Percentiles rank a stretch among this genome's conserved stretches.
Evolutionary conservation across 202 grass and related monocot genomes (phyloP).

Genomic region (Carex sylvatica): DNA sequence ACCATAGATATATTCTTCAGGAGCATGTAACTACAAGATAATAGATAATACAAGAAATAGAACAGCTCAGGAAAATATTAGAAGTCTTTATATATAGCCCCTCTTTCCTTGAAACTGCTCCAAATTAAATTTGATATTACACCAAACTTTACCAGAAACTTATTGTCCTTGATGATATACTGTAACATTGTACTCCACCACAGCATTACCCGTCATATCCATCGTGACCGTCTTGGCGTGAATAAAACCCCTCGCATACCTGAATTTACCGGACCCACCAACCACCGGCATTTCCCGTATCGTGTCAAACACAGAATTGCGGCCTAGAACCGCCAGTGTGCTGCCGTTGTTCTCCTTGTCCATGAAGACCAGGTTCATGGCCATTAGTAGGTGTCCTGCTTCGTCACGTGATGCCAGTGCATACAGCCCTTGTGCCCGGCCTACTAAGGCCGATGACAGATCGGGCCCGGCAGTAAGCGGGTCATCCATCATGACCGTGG

Average conservation of each 20-base stretch:
- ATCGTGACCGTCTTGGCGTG: conserved; percentile 16
- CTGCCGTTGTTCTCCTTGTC: conserved; percentile 61
- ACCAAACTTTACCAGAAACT: not conserved
- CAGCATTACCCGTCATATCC: conserved; percentile 26
- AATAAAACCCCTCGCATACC: conserved; percentile 55
- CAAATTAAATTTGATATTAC: not conserved
- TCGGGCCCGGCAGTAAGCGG: conserved; percentile 43
- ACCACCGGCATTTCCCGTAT: conserved; percentile 70
- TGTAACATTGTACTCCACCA: conserved; percentile 35
- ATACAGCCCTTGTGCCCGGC: conserved; percentile 83
- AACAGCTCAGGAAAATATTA: not conserved
- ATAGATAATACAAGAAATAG: not conserved
- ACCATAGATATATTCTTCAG: not conserved
- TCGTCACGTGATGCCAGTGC: conserved; percentile 39
- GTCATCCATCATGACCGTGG: conserved; percentile 64
- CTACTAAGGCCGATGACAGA: conserved; percentile 19
- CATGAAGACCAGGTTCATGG: conserved; percentile 81
- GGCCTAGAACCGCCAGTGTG: conserved; percentile 47
- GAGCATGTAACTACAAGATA: not conserved
- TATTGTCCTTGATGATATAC: conserved; percentile 18
- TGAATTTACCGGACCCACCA: conserved; percentile 65
- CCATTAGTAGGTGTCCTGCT: conserved; percentile 41
- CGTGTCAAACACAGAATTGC: conserved; percentile 38
- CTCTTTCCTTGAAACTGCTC: not conserved
- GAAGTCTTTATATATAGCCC: not conserved